Evolutionary conservation across 441 rosid genomes (phyloP).

Genomic region (Raphanus hybrid): DNA sequence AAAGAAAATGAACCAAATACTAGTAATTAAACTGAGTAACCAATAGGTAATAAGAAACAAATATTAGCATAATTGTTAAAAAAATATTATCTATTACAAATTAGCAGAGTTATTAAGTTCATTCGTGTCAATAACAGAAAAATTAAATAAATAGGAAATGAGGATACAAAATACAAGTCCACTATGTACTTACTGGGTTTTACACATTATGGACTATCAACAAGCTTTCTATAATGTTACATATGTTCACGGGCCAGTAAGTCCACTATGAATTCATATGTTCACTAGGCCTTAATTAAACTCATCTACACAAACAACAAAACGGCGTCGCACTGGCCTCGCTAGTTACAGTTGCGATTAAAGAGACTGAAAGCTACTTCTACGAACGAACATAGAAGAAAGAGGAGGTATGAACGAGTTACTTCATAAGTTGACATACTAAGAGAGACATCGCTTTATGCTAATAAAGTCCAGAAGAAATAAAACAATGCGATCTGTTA

Average conservation of each 20-base stretch:
- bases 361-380: neutral
- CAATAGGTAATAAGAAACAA: neutral
- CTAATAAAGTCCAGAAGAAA: too few species aligned
- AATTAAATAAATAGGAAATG: neutral
- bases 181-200: neutral
- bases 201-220: too few species aligned
- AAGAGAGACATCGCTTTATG: neutral
- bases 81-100: neutral
- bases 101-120: neutral
- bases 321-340: neutral
- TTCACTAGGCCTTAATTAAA: neutral
- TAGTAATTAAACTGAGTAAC: neutral
- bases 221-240: too few species aligned
- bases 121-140: neutral
- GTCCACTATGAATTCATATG: neutral
- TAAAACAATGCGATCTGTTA: slow-evolving; percentile 45
- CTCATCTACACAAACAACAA: neutral
- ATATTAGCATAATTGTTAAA: neutral
- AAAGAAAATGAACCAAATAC: neutral
- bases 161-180: neutral
- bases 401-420: neutral
- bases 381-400: neutral
- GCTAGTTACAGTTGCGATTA: neutral
- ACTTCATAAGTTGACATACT: neutral
- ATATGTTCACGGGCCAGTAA: neutral